phyloP scores from a whole-genome alignment of 2,329 filamentous ascomycete species.

The Aureobasidium sp. region DNA sequence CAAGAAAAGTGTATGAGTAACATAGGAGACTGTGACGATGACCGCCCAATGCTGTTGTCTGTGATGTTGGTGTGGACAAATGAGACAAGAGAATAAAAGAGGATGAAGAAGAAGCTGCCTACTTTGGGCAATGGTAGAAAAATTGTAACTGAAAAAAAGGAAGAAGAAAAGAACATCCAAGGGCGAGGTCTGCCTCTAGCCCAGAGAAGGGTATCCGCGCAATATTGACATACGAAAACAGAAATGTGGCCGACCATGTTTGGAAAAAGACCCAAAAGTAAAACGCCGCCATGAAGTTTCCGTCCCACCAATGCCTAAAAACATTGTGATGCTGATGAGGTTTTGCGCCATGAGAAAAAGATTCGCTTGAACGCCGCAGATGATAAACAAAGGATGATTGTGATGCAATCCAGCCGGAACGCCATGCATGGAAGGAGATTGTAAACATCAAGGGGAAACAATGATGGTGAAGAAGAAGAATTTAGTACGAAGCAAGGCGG shows the following conservation, averaged over 20 bases:
- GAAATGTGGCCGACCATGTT: background rate
- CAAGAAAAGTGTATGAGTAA: background rate
- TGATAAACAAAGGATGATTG: constrained; percentile 18
- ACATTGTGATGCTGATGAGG: constrained; percentile 15
- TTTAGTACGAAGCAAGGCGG: constrained; percentile 32
- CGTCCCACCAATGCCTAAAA: constrained; percentile 8
- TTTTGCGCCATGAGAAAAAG: constrained; percentile 19
- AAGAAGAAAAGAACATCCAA: constrained; percentile 4
- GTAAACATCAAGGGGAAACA: constrained; percentile 16
- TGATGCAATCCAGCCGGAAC: constrained; percentile 19
- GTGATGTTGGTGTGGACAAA: background rate
- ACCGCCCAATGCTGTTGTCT: constrained; percentile 1
- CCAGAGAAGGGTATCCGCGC: constrained; percentile 16
- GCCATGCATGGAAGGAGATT: constrained; percentile 20
- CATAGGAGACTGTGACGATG: background rate
- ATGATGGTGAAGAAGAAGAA: background rate
- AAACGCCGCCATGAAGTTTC: background rate
- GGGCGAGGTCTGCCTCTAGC: constrained; percentile 17
- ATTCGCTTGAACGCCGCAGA: constrained; percentile 18
- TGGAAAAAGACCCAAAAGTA: background rate
- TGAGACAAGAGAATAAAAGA: background rate
- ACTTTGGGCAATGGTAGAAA: constrained; percentile 7
- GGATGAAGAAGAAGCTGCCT: constrained; percentile 1
- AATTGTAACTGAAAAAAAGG: background rate
- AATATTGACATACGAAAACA: constrained; percentile 15